Conservation (phyloP, 2,329 filamentous ascomycete genomes). For the Waltergamsia citrina region DNA sequence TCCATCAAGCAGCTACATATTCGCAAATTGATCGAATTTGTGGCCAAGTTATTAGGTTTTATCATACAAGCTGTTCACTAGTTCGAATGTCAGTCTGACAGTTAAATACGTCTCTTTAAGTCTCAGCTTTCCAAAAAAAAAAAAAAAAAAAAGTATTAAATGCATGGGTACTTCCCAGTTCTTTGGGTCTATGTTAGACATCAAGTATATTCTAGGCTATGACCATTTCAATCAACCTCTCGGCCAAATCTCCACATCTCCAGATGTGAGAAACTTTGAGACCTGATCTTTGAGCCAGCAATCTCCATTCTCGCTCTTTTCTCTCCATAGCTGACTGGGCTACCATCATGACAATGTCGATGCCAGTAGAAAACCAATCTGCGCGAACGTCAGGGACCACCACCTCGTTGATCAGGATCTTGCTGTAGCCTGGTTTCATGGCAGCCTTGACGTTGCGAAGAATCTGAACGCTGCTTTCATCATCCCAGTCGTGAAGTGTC, state of each 20-base stretch:
- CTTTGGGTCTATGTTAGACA: no score
- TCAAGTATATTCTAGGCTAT: no score
- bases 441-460: slow-evolving; percentile 15
- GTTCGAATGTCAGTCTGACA: no score
- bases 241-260: slow-evolving; percentile 14
- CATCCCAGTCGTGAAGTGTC: slow-evolving; percentile 29
- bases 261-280: slow-evolving; percentile 19
- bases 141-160: no score
- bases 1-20: no score
- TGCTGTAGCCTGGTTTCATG: slow-evolving; percentile 22
- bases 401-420: slow-evolving; percentile 20
- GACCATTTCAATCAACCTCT: slow-evolving; percentile 21
- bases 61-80: no score
- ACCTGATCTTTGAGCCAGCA: slow-evolving; percentile 12
- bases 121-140: no score
- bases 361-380: slow-evolving; percentile 13
- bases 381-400: slow-evolving; percentile 18
- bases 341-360: slow-evolving; percentile 20
- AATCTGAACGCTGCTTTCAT: slow-evolving; percentile 18
- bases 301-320: slow-evolving; percentile 18
- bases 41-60: no score
- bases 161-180: no score
- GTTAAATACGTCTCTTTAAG: no score
- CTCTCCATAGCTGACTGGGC: slow-evolving; percentile 19
- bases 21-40: no score